Base-by-base conservation (phyloP, 805 yeast species). In the Yarrowia alimentaria region DNA sequence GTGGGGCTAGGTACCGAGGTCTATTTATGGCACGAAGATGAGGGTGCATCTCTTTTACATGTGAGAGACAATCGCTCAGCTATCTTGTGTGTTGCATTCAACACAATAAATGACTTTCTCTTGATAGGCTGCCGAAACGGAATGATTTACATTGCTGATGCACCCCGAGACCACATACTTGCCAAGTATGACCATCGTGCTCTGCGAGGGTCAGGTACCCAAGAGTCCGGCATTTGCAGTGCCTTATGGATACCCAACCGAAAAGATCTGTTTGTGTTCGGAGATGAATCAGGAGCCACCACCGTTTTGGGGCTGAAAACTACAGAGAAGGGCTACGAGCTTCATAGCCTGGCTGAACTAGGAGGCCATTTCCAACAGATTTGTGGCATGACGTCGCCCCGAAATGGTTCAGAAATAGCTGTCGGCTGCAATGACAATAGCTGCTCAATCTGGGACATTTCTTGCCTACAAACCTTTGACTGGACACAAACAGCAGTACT, bases 381-480 rank as follows among this genome's bases (percentile, higher is more conserved):
- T 7, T 61, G 64, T 51, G 64, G 64, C 1, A 74, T 87, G 13
- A 80, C 85, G 4, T 63, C 87, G 12, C 80, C 77, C 55, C 65
- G 68, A 5, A 77, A 76, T 48, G 67, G 68, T 18, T 68, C 71
- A 1, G 81, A 82, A 51, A 60, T 86, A 26, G 89, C 95, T 0
- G 75, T 85, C 7, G 96, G 96, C 0, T 85, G 88, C 2, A 89
- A 89, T 62, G 95, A 89, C 61, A 87, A 89, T 60, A 69, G 78
- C 13, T 85, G 91, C 53, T 74, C 85, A 0, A 69, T 90, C 2
- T 89, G 95, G 95, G 79, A 84, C 57, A 73, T 85, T 16, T 43
- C 50, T 6, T 22, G 37, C 12, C 14, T 43, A 9, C 50, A 48
- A 68, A 2, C 61, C 71, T 40, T 26, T 20, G 33, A 40, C 13